Evolutionary conservation across 2,329 filamentous ascomycete species (phyloP).

Genomic region (Dactylellina parvicollis): DNA sequence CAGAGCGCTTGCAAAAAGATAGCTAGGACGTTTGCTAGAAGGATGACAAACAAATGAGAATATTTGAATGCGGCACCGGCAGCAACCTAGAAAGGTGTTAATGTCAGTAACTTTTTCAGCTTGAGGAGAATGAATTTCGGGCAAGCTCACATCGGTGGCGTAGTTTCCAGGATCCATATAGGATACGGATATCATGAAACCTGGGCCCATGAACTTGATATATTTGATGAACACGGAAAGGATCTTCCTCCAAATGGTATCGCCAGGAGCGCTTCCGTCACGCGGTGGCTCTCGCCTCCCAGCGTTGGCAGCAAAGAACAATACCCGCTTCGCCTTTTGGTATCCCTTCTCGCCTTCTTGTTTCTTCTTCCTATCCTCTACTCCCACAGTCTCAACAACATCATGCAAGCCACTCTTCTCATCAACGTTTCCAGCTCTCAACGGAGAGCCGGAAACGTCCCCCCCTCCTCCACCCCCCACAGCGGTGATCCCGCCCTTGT

Average conservation of each 20-base stretch:
- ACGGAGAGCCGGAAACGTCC: conserved; percentile 37
- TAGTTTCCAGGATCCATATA: conserved; percentile 75
- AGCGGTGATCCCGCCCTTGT: conserved; percentile 27
- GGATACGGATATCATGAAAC: conserved; percentile 72
- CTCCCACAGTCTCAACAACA: conserved; percentile 24
- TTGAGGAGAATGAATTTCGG: background rate
- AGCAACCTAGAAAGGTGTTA: conserved; percentile 63
- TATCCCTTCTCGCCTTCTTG: conserved; percentile 5
- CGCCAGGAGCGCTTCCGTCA: background rate
- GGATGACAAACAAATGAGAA: conserved; percentile 73
- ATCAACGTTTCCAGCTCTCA: conserved; percentile 39
- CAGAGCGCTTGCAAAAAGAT: conserved; percentile 75
- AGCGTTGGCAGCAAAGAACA: conserved; percentile 42
- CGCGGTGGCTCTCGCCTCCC: conserved; percentile 49
- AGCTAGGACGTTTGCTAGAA: conserved; percentile 76
- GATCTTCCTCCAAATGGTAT: conserved; percentile 40
- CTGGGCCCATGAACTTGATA: conserved; percentile 71
- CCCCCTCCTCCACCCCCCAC: conserved; percentile 44
- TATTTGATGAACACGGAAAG: conserved; percentile 63
- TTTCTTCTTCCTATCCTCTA: conserved; percentile 11
- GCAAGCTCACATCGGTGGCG: conserved; percentile 67
- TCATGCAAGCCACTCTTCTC: conserved; percentile 40
- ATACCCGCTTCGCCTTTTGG: conserved; percentile 28
- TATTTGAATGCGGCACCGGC: conserved; percentile 74
- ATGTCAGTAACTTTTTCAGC: conserved; percentile 1